Base-by-base conservation (phyloP, 805 yeast genomes). In the Suhomyces pyralidae region DNA sequence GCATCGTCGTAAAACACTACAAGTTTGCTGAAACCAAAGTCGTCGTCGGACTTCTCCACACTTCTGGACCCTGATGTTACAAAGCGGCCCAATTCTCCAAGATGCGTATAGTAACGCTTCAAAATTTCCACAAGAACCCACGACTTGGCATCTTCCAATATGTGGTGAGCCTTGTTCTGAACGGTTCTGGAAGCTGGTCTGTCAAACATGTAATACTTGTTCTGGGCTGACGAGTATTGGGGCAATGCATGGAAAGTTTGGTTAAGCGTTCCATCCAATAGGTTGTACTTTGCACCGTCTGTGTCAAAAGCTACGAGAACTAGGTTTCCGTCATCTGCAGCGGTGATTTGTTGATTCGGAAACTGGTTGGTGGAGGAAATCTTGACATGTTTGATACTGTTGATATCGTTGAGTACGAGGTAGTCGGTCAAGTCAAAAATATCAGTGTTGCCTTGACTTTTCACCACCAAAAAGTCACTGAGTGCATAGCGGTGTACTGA, bases 11-110 rank as follows among this genome's bases (percentile, higher is more conserved):
- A 58, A 46, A 61, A 65, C 1, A 75, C 57, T 15, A 75, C 55
- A 7, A 69, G 51, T 48, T 74, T 75, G 17, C 59, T 66, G 43
- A 73, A 64, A 0, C 74, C 77, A 55, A 62, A 70, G 8, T 57
- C 60, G 28, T 63, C 66, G 3, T 54, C 53, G 4, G 40, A 50
- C 3, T 10, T 10, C 19, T 40, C 24, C 43, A 22, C 34, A 19
- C 20, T 38, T 17, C 17, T 19, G 42, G 42, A 17, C 17, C 20
- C 12, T 7, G 65, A 56, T 0, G 60, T 56, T 2, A 61, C 51
- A 45, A 57, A 66, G 44, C 54, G 60, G 0, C 78, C 78, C 15
- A 75, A 54, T 34, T 69, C 71, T 3, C 62, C 52, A 55, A 73
- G 64, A 48, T 75, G 79, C 49, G 72, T 63, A 34, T 53, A 55